A percentile compares a stretch with the other conserved stretches of the same genome.
These are phyloP conservation scores for Acephala macrosclerotiorum DNA, from an alignment of 2,329 filamentous ascomycete species.

Conservation along the genomic window DNA sequence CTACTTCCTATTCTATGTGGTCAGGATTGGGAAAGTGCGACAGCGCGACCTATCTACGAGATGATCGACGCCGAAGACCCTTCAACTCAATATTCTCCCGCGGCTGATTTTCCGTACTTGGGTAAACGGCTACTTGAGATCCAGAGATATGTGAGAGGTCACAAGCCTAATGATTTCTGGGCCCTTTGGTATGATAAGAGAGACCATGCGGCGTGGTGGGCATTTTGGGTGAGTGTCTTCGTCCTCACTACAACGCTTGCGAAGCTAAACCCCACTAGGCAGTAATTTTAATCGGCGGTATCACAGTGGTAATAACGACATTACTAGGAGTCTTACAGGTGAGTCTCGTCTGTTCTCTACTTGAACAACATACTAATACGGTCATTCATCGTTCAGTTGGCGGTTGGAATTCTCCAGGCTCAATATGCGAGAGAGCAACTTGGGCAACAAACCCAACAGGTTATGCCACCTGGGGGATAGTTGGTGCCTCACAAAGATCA, in stretches of 20 bases:
- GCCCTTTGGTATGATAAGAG: constrained; percentile 26
- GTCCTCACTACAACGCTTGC: no score
- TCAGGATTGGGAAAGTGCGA: constrained; percentile 10
- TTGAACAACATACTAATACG: neutral
- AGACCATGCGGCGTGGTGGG: constrained; percentile 23
- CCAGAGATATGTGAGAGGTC: constrained; percentile 22
- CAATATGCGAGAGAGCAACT: neutral
- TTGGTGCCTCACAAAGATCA: neutral
- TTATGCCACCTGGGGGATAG: neutral
- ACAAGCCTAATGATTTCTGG: constrained; percentile 16
- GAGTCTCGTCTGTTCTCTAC: neutral
- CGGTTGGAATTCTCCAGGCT: neutral
- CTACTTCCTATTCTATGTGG: constrained; percentile 22
- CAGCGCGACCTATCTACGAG: constrained; percentile 23
- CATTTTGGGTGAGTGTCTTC: constrained; percentile 21
- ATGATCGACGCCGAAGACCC: constrained; percentile 27
- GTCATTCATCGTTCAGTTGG: neutral
- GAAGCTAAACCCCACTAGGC: neutral
- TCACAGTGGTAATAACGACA: neutral
- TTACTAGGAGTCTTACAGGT: neutral
- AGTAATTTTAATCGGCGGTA: neutral
- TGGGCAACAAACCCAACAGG: neutral
- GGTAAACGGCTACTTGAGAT: constrained; percentile 28
- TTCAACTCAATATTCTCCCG: constrained; percentile 8
- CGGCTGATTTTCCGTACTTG: constrained; percentile 30